Evolutionary conservation across 1,139 yeast genomes (phyloP), one percentile per base, ranked within the genome.

Genomic region (Magnusiomyces magnusii): DNA sequence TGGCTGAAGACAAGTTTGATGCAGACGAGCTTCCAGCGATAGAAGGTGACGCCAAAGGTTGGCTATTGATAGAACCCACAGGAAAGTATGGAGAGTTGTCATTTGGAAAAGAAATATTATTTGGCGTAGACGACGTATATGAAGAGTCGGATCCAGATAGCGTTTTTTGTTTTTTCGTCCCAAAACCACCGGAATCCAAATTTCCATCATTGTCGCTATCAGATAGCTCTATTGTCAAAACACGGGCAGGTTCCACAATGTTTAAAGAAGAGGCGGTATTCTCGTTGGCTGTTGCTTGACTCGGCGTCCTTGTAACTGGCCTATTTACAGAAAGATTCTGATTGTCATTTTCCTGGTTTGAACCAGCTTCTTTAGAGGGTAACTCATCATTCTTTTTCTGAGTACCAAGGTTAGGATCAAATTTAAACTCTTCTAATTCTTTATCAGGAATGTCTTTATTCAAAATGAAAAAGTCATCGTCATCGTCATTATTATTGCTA

Each of bases 391-490:
- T 19, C 19, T 39, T 39, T 39, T 39, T 31, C 10, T 7, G 17
- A 17, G 19, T 39, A n/a, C 17, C 19, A 19, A 39, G 17, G 17
- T 17, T 39, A 15, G 44, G 44, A 39, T 39, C 44, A 39, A 39
- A 39, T 39, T 10, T 17, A 39, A 39, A 39, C 19, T 39, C 44
- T 17, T 39, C 19, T 10, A 44, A 10, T 44, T 44, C 49, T 5
- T 44, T 9, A 17, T 19, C 49, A 3, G 24, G 27, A 7, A 44
- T 44, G 17, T 44, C 7, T 23, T 44, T 44, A 23, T 44, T 44
- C 13, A 44, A n/a, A 23, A 44, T 44, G 49, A 44, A 44, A 44
- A 44, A 44, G 27, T 44, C 49, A 44, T 44, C 49, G 27, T 44
- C 49, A 23, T 44, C 49, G 24, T 23, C n/a, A n/a, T 39, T 15